Evolutionary conservation across 129 eudicot species (phyloP).

Genomic region (Kitagawia praeruptora): DNA sequence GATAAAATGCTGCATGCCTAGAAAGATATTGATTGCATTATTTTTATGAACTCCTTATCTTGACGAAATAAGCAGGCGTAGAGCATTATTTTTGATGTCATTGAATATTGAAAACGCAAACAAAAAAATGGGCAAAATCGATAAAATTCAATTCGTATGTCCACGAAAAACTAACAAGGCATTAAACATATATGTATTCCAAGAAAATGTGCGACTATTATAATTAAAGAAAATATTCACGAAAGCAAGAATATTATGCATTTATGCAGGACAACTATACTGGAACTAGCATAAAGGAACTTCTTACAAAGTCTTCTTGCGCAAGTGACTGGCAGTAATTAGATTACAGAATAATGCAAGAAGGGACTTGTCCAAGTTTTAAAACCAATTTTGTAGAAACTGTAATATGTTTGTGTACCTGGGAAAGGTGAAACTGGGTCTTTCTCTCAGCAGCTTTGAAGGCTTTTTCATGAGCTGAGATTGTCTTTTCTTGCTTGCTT

Average conservation of each 20-base stretch:
- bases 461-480: slow-evolving; percentile 94
- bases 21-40: neutral
- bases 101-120: too few species aligned
- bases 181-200: too few species aligned
- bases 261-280: neutral
- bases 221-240: too few species aligned
- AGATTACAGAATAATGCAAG: neutral
- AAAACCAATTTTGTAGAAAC: neutral
- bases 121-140: too few species aligned
- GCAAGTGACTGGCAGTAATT: neutral
- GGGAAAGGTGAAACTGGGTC: slow-evolving; percentile 84
- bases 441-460: slow-evolving; percentile 98
- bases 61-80: neutral
- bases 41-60: neutral
- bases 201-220: too few species aligned
- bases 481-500: slow-evolving; percentile 92
- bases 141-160: too few species aligned
- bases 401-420: slow-evolving; percentile 38
- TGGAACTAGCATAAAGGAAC: neutral
- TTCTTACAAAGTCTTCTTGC: neutral
- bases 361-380: neutral
- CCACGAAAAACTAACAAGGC: too few species aligned
- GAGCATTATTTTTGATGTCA: too few species aligned
- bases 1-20: neutral
- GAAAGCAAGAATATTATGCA: too few species aligned